These are phyloP conservation scores for Colletotrichum chrysophilum DNA, from an alignment of 2,329 filamentous ascomycete species.

Conservation along the genomic window DNA sequence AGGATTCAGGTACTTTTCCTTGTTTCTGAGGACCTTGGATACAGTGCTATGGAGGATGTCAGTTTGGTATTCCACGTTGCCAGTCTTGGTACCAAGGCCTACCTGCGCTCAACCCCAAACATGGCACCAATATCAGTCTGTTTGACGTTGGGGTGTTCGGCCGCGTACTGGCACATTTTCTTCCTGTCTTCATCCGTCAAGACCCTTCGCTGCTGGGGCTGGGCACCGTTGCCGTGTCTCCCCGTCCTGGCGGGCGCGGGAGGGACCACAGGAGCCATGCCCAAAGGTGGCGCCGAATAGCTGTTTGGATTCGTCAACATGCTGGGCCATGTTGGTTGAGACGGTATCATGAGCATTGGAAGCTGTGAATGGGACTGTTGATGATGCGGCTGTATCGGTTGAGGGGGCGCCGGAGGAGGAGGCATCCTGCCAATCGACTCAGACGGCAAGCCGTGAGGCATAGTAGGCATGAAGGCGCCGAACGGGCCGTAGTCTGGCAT, in stretches of 20 bases:
- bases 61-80: slow-evolving; percentile 23
- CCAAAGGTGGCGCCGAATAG: slow-evolving; percentile 64
- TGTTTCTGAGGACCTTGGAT: slow-evolving; percentile 95
- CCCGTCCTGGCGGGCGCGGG: slow-evolving; percentile 56
- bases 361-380: slow-evolving; percentile 54
- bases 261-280: slow-evolving; percentile 62
- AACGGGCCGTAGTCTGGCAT: slow-evolving; percentile 71
- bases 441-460: slow-evolving; percentile 50
- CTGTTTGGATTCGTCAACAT: slow-evolving; percentile 76
- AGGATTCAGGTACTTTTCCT: slow-evolving; percentile 89
- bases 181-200: slow-evolving; percentile 90
- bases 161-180: slow-evolving; percentile 92
- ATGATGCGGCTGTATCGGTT: slow-evolving; percentile 39
- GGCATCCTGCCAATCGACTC: slow-evolving; percentile 59
- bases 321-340: slow-evolving; percentile 76
- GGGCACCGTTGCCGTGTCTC: slow-evolving; percentile 50
- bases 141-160: slow-evolving; percentile 87
- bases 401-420: slow-evolving; percentile 60
- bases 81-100: slow-evolving; percentile 36
- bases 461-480: slow-evolving; percentile 58
- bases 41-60: slow-evolving; percentile 73
- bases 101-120: slow-evolving; percentile 98
- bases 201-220: slow-evolving; percentile 77
- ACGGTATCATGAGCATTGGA: slow-evolving; percentile 75
- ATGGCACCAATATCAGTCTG: slow-evolving; percentile 95